Percentiles rank a stretch among this genome's conserved stretches.
Conservation (phyloP, 164 flowering plant species). For the Umbellularia californica region DNA sequence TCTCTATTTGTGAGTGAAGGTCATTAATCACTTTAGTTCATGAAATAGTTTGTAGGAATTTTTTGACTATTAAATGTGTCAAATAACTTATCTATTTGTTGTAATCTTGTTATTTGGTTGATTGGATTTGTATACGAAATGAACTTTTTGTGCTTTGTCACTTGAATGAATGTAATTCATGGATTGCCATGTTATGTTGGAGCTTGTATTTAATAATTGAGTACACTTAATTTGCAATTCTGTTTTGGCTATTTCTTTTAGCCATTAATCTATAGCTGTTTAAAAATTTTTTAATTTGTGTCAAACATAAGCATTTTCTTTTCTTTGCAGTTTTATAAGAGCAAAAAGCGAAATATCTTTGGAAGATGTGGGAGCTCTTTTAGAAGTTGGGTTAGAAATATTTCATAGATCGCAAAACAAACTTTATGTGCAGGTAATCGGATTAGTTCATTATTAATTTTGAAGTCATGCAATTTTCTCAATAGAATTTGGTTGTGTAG, state of each 20-base stretch:
- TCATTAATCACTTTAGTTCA: too few species aligned
- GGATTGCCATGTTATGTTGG: not conserved
- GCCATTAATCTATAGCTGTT: not conserved
- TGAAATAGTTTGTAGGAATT: too few species aligned
- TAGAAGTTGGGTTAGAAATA: slow-evolving; percentile 58
- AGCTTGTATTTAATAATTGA: not conserved
- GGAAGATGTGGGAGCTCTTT: slow-evolving; percentile 61
- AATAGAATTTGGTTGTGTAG: not conserved
- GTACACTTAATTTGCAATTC: not conserved
- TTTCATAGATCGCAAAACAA: slow-evolving; percentile 54
- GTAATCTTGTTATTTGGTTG: too few species aligned
- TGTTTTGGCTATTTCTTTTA: not conserved
- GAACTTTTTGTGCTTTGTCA: not conserved
- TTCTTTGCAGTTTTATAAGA: slow-evolving; percentile 65
- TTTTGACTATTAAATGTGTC: too few species aligned
- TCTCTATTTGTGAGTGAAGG: too few species aligned
- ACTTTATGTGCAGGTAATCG: slow-evolving; percentile 75
- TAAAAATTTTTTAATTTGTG: not conserved
- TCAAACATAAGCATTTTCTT: not conserved
- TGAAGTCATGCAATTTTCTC: not conserved
- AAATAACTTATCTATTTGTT: too few species aligned
- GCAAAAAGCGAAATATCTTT: slow-evolving; percentile 84
- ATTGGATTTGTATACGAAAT: too few species aligned
- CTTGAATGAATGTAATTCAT: not conserved
- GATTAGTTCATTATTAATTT: not conserved